A percentile compares a stretch with the other conserved stretches of the same genome.
Conservation (phyloP, 306 rosid species). For the Dryas alaskensis region DNA sequence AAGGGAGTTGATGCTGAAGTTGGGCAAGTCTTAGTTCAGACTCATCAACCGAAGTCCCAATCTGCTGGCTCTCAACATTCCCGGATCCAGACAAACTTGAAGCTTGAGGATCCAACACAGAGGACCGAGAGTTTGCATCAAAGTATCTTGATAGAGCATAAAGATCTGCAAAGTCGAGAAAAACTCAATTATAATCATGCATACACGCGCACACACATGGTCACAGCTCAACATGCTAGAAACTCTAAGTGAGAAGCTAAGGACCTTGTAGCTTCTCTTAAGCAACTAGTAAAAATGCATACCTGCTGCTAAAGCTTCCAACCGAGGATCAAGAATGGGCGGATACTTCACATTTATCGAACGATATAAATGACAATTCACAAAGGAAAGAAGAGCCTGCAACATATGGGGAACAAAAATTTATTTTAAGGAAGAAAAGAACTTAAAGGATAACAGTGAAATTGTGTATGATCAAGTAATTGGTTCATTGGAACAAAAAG, state of each 20-base stretch:
- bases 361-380: constrained; percentile 72
- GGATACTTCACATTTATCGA: constrained; percentile 82
- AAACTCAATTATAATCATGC: background rate
- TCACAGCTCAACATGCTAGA: constrained; percentile 14
- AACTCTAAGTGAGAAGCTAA: constrained; percentile 1
- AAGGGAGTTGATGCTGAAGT: constrained; percentile 91
- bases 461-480: background rate
- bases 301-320: constrained; percentile 91
- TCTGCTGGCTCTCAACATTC: constrained; percentile 37
- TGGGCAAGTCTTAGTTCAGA: constrained; percentile 88
- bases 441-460: no score
- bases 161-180: constrained; percentile 49
- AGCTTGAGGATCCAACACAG: constrained; percentile 42
- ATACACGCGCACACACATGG: background rate
- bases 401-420: background rate
- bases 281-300: background rate
- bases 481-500: background rate
- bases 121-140: constrained; percentile 38
- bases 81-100: constrained; percentile 43
- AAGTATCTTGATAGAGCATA: constrained; percentile 77
- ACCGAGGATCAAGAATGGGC: constrained; percentile 68
- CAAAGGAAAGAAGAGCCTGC: constrained; percentile 77
- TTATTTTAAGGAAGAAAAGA: background rate
- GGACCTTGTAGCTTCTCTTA: background rate
- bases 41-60: constrained; percentile 31